Evolutionary conservation across 768 basidiomycete genomes (phyloP), one percentile per base, ranked within the genome.

Genomic region (Boletus patriciae): DNA sequence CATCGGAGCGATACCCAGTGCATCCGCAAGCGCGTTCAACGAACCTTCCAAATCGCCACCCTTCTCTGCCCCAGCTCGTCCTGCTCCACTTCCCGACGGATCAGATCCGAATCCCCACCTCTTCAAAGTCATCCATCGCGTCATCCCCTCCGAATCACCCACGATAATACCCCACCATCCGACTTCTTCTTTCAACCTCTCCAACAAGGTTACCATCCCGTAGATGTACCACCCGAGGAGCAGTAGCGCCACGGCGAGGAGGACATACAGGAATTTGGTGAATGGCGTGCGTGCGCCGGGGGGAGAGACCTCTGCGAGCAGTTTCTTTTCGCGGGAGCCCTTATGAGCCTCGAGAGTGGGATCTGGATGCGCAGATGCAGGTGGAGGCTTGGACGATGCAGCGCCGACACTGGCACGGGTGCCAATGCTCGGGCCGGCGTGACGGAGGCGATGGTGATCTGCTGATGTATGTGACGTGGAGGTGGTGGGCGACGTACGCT

Each of bases 11-110:
- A 90, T 79, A 1, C 86, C 88, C 31, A 90, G 73, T 33, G 80
- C 83, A 8, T 73, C 71, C 12, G 88, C 88, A 12, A 90, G 75
- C 15, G 77, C 81, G 49, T 82, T 80, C 52, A 90, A 81, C 36
- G 77, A 75, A 5, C 76, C 74, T 62, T 88, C 85, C 40, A 90
- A 75, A 5, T 67, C 76, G 5, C 69, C 61, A 11, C 13, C 40
- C 9, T 34, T 54, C 12, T 11, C 57, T 16, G 27, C 37, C 34
- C 19, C 41, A 6, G 23, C 41, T 18, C 18, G 9, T 18, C 23
- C 19, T 3, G 15, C 23, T 29, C 38, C 13, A 8, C 49, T 37
- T 16, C 52, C 56, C 19, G 29, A 16, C 64, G 27, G 5, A 52
- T 50, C 29, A 23, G 60, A 33, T 31, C 56, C 46, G 51, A 40